Conservation (phyloP, 257 asterid species). For the Penstemon eatonii region DNA sequence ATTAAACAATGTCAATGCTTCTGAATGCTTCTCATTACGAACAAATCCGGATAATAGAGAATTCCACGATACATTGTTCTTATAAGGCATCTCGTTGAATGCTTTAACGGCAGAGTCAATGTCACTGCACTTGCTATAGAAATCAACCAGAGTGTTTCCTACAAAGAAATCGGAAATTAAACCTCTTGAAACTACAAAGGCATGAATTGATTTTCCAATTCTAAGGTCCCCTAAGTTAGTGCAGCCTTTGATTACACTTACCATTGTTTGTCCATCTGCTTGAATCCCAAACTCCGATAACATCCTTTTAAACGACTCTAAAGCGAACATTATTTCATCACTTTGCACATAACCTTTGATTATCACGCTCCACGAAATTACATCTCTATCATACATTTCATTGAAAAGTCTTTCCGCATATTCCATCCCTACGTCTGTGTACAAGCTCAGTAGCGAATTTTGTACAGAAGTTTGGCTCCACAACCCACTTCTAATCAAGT, state of each 20-base stretch:
- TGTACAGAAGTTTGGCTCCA: slow-evolving; percentile 57
- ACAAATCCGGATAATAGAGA: slow-evolving; percentile 73
- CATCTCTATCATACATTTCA: slow-evolving; percentile 71
- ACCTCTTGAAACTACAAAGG: slow-evolving; percentile 54
- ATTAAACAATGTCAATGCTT: slow-evolving; percentile 54
- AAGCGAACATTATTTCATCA: slow-evolving; percentile 39
- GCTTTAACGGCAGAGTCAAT: slow-evolving; percentile 55
- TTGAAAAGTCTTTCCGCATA: slow-evolving; percentile 62
- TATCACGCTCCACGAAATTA: slow-evolving; percentile 81
- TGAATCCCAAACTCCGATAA: slow-evolving; percentile 38
- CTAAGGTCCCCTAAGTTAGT: slow-evolving; percentile 43
- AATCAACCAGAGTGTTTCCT: slow-evolving; percentile 68
- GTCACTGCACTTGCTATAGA: slow-evolving; percentile 78
- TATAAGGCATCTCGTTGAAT: slow-evolving; percentile 57
- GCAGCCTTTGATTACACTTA: slow-evolving; percentile 72
- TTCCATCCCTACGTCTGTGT: slow-evolving; percentile 52
- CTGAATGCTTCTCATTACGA: slow-evolving; percentile 54
- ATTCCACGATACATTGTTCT: slow-evolving; percentile 77
- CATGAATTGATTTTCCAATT: slow-evolving; percentile 62
- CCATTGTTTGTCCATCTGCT: slow-evolving; percentile 71
- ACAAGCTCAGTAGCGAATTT: slow-evolving; percentile 65
- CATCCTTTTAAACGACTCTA: slow-evolving; percentile 59
- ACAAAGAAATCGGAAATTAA: slow-evolving; percentile 66
- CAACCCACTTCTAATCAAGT: slow-evolving; percentile 55
- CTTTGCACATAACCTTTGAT: slow-evolving; percentile 53